Evolutionary conservation across 208 protist species (phyloP).

Genomic region (Crithidia thermophila): DNA sequence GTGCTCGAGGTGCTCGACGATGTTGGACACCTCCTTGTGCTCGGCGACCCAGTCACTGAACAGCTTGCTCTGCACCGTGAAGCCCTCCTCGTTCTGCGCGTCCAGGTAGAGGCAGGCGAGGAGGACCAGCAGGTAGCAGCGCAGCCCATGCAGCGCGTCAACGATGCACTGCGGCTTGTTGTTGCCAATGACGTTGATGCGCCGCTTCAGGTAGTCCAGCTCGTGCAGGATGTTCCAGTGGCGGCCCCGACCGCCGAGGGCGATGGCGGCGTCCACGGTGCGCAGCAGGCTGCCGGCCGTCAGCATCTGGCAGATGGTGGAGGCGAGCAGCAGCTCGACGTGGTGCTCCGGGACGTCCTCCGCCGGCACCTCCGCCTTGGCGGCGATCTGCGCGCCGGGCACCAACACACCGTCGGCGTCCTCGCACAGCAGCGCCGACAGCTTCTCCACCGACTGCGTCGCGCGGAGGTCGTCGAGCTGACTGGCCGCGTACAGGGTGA

Average conservation of each 20-base stretch:
- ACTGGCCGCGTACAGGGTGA: conserved; percentile 72
- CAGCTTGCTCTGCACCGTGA: conserved; percentile 26
- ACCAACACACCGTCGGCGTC: conserved; percentile 38
- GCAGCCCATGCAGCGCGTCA: conserved; percentile 66
- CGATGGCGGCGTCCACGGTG: conserved; percentile 70
- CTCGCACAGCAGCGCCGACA: conserved; percentile 53
- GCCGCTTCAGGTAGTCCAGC: conserved; percentile 69
- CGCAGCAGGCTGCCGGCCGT: conserved; percentile 73
- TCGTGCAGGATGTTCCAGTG: conserved; percentile 84
- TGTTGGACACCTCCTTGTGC: conserved; percentile 75
- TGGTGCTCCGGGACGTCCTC: conserved; percentile 57
- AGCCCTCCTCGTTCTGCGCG: conserved; percentile 32
- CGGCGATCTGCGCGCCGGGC: conserved; percentile 42
- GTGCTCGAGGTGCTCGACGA: conserved; percentile 71
- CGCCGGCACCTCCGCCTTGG: conserved; percentile 24
- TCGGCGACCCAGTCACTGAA: conserved; percentile 78
- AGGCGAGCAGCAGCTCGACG: conserved; percentile 77
- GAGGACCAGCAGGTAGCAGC: conserved; percentile 84
- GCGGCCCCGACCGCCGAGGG: conserved; percentile 61
- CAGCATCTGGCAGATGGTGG: conserved; percentile 89
- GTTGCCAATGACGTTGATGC: conserved; percentile 36
- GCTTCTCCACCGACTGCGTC: conserved; percentile 38
- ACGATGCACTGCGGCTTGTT: conserved; percentile 66
- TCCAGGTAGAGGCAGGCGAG: conserved; percentile 85
- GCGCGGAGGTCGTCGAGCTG: conserved; percentile 47